These are phyloP conservation scores for Hymenoscyphus fructigenus DNA, from an alignment of 2,329 filamentous ascomycete species.

Conservation along the genomic window DNA sequence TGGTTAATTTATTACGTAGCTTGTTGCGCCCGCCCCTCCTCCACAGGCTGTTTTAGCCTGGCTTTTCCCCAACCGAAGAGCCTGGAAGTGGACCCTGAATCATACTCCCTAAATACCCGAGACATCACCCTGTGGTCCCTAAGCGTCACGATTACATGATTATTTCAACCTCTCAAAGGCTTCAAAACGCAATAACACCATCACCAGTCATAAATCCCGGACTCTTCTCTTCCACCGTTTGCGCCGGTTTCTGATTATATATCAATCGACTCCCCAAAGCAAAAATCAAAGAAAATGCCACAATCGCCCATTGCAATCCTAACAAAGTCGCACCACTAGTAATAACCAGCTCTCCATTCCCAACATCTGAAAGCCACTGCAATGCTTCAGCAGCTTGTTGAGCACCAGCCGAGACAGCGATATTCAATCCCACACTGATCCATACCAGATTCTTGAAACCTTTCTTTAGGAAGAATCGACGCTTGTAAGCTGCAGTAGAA, in stretches of 20 bases:
- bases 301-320: constrained; percentile 11
- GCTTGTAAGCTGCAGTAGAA: background rate
- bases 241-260: constrained; percentile 4
- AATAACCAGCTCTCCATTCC: constrained; percentile 3
- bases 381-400: constrained; percentile 9
- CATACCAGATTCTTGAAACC: constrained; percentile 6
- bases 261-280: constrained; percentile 5
- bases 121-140: background rate
- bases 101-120: background rate
- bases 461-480: constrained; percentile 5
- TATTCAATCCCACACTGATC: constrained; percentile 7
- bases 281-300: constrained; percentile 8
- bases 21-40: background rate
- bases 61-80: background rate
- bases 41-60: background rate
- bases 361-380: constrained; percentile 7
- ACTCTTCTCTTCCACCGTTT: background rate
- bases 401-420: constrained; percentile 4
- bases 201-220: background rate
- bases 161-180: background rate
- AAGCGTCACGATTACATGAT: background rate
- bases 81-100: background rate
- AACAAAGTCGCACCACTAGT: background rate
- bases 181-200: background rate
- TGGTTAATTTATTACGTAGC: background rate